Conservation (phyloP, 495 filamentous ascomycete species). For the Penicillium desertorum region DNA sequence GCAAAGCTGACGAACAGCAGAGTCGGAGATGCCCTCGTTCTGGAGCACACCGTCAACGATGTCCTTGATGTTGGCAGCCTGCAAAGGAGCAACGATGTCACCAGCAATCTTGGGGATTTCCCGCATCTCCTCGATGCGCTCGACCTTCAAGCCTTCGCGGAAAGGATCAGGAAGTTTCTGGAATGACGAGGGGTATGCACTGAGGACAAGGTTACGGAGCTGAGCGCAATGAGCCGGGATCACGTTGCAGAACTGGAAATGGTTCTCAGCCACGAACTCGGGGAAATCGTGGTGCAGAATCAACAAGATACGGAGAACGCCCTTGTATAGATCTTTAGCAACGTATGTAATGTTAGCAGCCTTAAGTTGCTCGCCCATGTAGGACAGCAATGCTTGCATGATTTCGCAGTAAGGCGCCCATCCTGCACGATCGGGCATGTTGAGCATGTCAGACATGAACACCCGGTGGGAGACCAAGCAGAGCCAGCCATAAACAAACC, state of each 20-base stretch:
- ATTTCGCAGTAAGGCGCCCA: constrained; percentile 76
- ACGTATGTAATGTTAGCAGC: constrained; percentile 63
- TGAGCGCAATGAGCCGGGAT: constrained; percentile 86
- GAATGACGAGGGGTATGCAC: constrained; percentile 74
- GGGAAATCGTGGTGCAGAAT: constrained; percentile 93
- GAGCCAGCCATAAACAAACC: constrained; percentile 84
- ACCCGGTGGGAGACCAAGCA: constrained; percentile 77
- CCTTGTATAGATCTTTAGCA: constrained; percentile 81
- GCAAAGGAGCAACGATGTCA: constrained; percentile 58
- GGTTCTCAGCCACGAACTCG: constrained; percentile 85
- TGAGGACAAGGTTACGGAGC: constrained; percentile 83
- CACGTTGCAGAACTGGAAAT: constrained; percentile 78
- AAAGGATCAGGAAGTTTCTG: constrained; percentile 81
- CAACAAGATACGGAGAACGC: constrained; percentile 74
- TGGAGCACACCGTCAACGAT: constrained; percentile 66
- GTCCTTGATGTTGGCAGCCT: constrained; percentile 62
- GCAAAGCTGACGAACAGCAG: constrained; percentile 68
- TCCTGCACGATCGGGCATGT: constrained; percentile 64
- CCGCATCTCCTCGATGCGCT: constrained; percentile 74
- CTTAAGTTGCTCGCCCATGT: constrained; percentile 79
- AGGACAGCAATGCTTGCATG: constrained; percentile 69
- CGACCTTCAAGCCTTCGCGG: constrained; percentile 73
- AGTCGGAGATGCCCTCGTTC: constrained; percentile 56
- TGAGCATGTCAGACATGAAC: constrained; percentile 80
- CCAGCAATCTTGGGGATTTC: constrained; percentile 61